Conservation (phyloP, 768 basidiomycete genomes). For the Lentinula sp. region DNA sequence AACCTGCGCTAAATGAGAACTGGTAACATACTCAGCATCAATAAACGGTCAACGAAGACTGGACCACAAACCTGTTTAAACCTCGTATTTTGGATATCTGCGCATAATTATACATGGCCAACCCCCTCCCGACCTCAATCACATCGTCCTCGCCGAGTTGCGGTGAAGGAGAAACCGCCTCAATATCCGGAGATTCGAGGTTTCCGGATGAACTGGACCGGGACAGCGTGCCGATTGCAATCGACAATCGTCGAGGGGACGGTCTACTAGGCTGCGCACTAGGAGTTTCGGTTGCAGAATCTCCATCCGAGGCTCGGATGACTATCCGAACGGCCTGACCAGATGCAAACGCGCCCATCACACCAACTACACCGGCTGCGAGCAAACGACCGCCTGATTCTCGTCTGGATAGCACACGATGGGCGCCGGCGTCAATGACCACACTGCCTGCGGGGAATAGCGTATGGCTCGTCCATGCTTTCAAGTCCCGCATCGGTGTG, state of each 20-base stretch:
- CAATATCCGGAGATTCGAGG: slow-evolving; percentile 18
- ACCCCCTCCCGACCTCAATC: slow-evolving; percentile 87
- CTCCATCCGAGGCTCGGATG: slow-evolving; percentile 35
- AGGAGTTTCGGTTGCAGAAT: slow-evolving; percentile 19
- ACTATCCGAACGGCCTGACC: slow-evolving; percentile 91
- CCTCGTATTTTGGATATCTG: slow-evolving; percentile 89
- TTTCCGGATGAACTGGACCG: slow-evolving; percentile 28
- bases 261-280: slow-evolving; percentile 42
- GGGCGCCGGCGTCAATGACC: slow-evolving; percentile 85
- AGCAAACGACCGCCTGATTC: slow-evolving; percentile 89
- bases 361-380: slow-evolving; percentile 84
- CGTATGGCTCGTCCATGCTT: slow-evolving; percentile 97
- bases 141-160: slow-evolving; percentile 54
- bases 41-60: not conserved
- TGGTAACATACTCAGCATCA: slow-evolving; percentile 25
- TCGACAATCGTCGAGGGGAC: slow-evolving; percentile 47
- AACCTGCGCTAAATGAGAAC: slow-evolving; percentile 71
- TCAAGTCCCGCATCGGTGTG: slow-evolving; percentile 76
- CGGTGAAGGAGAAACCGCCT: slow-evolving; percentile 13
- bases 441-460: slow-evolving; percentile 84
- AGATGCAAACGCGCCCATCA: slow-evolving; percentile 86
- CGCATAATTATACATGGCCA: slow-evolving; percentile 93
- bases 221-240: slow-evolving; percentile 35
- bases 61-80: slow-evolving; percentile 73
- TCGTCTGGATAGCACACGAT: slow-evolving; percentile 74